Evolutionary conservation across 352 stramenopile genomes (phyloP), one percentile per base, ranked within the genome.

Genomic region (Pythium dissotocum): DNA sequence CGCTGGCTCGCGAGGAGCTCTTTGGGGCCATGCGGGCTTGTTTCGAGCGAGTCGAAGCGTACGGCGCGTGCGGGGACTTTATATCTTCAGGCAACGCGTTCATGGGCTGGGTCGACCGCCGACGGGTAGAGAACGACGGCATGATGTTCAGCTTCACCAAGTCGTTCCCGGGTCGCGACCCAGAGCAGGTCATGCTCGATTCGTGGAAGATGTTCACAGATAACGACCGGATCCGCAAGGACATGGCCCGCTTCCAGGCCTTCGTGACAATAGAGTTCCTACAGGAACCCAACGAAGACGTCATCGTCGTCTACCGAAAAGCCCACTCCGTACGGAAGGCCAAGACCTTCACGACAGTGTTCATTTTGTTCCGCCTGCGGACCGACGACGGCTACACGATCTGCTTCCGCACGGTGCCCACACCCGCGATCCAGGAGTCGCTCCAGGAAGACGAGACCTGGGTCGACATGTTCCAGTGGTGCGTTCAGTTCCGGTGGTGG

Each of bases 121-220:
- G 78, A 30, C 64, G 71, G 0, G 49, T 83, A n/a, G 76, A 82
- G 26, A 58, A 81, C 4, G 72, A 77, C 28, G 78, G 73, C 6
- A 82, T 88, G 74, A 70, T 85, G n/a, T 88, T 88, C 58, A 80
- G 71, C 44, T 91, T 91, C 69, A 76, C 73, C 18, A 91, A 91
- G 66, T 3, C 44, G n/a, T 87, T 87, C 56, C 55, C 60, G 13
- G 53, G 73, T 26, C 73, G 76, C 35, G 80, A 65, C 61, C 70
- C 70, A 21, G 71, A 87, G 54, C 38, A 66, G 4, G 51, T 89
- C 21, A 77, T 88, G 76, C 44, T 78, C 21, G 69, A 79, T 49
- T 78, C 73, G n/a, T 89, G 79, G 80, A 69, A 70, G 6, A 77
- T 71, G 26, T 82, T 76, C 63, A 74, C 67, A 13, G 58, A 78